Base-by-base conservation (phyloP, 345 rosid genomes). In the Sonneratia caseolaris region DNA sequence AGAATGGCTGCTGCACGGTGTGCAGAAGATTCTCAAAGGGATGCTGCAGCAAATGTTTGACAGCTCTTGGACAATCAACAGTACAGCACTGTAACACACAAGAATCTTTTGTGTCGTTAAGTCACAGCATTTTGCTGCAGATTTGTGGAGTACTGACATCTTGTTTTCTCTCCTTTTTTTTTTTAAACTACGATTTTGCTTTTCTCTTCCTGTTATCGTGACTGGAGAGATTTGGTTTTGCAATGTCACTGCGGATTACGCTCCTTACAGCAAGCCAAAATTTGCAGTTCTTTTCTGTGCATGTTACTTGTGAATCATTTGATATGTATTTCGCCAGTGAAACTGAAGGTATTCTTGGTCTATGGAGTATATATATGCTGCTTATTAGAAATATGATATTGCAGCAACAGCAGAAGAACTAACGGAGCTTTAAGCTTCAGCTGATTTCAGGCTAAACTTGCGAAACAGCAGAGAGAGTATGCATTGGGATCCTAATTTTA, bases 11-110 rank as follows among this genome's bases (percentile, higher is more conserved):
- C 88, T 55, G 72, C 84, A 66, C 78, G 59, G 72, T 80, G 81
- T 73, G 69, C 81, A 18, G 91, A 92, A 67, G 97, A 82, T 68
- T 76, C 78, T 1, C 82, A 69, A 62, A 77, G 74, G 77, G 93
- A 88, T 72, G 91, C 81, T 61, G 37, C 74, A 2, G 97, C 90
- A 71, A 88, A 76, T 18, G 98, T 88, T 66, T 93, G 81, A 87
- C 47, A 66, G 21, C 21, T 66, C 61, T 47, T 47, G 72, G 59
- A 56, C 47, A 21, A n/a, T 64, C 22, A 18, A 24, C 42, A 19
- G 79, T 56, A 40, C 49, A 67, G 38, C 68, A 62, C 51, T 18
- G 57, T 43, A 57, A 56, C 51, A 8, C 15, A 47, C 62, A 59
- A 10, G 64, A 77, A 69, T 76, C 64, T 56, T 42, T 76, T 32